Percentiles rank a stretch among this genome's conserved stretches.
Conservation (phyloP, 306 rosid genomes). For the Rosa lucieae region DNA sequence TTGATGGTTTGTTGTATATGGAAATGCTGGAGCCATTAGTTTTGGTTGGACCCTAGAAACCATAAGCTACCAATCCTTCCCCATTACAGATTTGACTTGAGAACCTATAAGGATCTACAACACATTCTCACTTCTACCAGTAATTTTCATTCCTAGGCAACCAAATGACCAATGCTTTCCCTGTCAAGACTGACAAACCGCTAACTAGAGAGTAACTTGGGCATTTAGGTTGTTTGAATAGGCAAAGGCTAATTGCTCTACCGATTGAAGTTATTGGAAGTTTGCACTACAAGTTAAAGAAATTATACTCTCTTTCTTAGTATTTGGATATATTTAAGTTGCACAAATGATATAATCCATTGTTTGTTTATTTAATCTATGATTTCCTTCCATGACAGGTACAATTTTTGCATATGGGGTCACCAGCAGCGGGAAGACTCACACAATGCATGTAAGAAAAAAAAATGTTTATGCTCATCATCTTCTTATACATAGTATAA, state of each 20-base stretch:
- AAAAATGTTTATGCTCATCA: constrained; percentile 17
- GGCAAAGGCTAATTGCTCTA: constrained; percentile 17
- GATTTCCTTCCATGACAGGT: constrained; percentile 54
- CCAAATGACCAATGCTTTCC: constrained; percentile 2
- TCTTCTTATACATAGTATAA: constrained; percentile 20
- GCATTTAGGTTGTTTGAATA: constrained; percentile 6
- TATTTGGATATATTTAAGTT: constrained; percentile 24
- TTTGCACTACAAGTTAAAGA: not conserved
- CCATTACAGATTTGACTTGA: not conserved
- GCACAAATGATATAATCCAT: constrained; percentile 24
- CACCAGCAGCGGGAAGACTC: constrained; percentile 99
- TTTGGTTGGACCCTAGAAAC: not conserved
- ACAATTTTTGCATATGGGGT: constrained; percentile 98
- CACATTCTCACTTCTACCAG: not conserved
- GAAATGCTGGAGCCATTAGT: not conserved
- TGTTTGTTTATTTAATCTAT: constrained; percentile 16
- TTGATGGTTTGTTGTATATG: constrained; percentile 1
- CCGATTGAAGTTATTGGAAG: constrained; percentile 17
- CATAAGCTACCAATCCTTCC: constrained; percentile 6
- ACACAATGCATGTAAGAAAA: constrained; percentile 95
- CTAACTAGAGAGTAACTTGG: constrained; percentile 2
- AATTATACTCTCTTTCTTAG: not conserved
- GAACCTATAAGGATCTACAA: not conserved
- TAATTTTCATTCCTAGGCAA: constrained; percentile 8
- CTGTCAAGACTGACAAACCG: not conserved